Evolutionary conservation across 495 filamentous ascomycete species (phyloP).

Genomic region (Parathielavia appendiculata): DNA sequence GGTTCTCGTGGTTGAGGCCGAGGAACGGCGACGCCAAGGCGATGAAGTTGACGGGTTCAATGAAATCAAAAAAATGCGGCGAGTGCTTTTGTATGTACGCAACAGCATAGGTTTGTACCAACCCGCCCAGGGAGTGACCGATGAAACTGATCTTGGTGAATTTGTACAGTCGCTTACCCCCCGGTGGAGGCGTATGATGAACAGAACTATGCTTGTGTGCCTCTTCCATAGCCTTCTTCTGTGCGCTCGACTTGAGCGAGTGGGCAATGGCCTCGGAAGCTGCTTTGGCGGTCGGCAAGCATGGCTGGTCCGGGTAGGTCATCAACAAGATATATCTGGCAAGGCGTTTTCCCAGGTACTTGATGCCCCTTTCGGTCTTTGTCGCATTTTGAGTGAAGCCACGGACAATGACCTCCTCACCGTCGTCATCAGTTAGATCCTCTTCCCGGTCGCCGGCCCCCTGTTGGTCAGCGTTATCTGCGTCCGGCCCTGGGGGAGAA

Average conservation of each 20-base stretch:
- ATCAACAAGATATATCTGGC: slow-evolving; percentile 85
- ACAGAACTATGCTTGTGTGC: slow-evolving; percentile 54
- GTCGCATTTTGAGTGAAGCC: slow-evolving; percentile 87
- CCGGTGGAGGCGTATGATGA: slow-evolving; percentile 29
- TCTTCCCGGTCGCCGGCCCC: slow-evolving; percentile 15
- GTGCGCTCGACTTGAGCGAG: slow-evolving; percentile 28
- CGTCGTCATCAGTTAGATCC: slow-evolving; percentile 27
- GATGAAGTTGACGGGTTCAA: slow-evolving; percentile 89
- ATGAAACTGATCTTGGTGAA: slow-evolving; percentile 96
- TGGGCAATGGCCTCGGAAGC: slow-evolving; percentile 37
- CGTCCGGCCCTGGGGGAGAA: neutral
- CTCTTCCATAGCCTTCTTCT: slow-evolving; percentile 29
- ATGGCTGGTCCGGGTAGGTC: slow-evolving; percentile 89
- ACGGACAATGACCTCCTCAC: slow-evolving; percentile 82
- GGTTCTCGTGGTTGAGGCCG: slow-evolving; percentile 95
- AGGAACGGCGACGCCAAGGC: slow-evolving; percentile 85
- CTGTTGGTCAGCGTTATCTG: neutral
- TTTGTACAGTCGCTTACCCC: slow-evolving; percentile 62
- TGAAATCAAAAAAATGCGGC: slow-evolving; percentile 80
- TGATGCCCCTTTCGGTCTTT: slow-evolving; percentile 89
- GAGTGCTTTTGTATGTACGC: slow-evolving; percentile 97
- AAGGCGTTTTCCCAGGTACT: slow-evolving; percentile 90
- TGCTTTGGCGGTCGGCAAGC: slow-evolving; percentile 61
- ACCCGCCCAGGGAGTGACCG: slow-evolving; percentile 84
- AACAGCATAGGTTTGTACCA: slow-evolving; percentile 91